Evolutionary conservation across 192 early-diverging fungal species (phyloP).

Genomic region (Coemansia sp.): DNA sequence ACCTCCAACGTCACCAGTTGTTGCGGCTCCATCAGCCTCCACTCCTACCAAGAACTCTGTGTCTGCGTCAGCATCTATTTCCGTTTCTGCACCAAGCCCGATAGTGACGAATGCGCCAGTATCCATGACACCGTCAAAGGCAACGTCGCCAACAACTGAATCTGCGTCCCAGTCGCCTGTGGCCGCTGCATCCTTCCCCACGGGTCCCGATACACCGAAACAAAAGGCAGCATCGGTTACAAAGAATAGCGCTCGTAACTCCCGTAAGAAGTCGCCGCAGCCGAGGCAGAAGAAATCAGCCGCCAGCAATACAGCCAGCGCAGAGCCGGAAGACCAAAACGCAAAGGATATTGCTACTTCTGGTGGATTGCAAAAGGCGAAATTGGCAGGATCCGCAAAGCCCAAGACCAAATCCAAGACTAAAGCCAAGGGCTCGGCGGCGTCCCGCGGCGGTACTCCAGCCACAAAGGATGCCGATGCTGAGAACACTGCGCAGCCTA

Average conservation of each 20-base stretch:
- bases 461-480: not conserved
- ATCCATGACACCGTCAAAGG: not conserved
- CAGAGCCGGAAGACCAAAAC: conserved; percentile 16
- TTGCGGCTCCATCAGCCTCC: conserved; percentile 13
- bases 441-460: not conserved
- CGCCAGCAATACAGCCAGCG: conserved; percentile 10
- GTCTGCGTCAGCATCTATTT: not conserved
- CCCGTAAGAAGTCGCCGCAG: conserved; percentile 55
- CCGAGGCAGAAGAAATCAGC: conserved; percentile 23
- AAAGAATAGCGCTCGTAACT: conserved; percentile 32
- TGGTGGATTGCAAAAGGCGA: not conserved
- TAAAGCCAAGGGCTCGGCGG: not conserved
- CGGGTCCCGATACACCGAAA: conserved; percentile 11
- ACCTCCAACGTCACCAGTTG: conserved; percentile 14
- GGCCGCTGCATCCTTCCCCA: not conserved
- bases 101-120: not conserved
- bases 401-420: not conserved
- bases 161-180: conserved; percentile 18
- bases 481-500: not conserved
- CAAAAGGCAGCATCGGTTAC: conserved; percentile 24
- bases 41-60: not conserved
- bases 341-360: not conserved
- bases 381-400: not conserved
- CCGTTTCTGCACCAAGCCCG: not conserved
- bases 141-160: conserved; percentile 12